A percentile compares a stretch with the other conserved stretches of the same genome.
These are phyloP conservation scores for Huntiella abstrusa DNA, from an alignment of 2,329 filamentous ascomycete genomes.

Conservation along the genomic window DNA sequence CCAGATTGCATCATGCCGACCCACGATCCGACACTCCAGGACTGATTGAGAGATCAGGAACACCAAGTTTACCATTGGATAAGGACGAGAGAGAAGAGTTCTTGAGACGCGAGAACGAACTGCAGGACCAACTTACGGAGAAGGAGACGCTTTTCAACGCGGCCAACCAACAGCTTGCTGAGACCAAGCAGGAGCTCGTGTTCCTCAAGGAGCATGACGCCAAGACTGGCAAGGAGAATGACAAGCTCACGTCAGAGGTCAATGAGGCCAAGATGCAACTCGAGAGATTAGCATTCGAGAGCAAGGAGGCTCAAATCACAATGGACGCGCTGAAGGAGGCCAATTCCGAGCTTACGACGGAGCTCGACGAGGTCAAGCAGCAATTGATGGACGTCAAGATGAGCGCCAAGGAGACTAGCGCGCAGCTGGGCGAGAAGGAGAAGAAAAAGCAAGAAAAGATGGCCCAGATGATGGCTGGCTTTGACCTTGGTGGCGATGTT, in stretches of 20 bases:
- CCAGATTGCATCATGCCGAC: conserved; percentile 27
- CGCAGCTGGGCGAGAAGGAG: conserved; percentile 88
- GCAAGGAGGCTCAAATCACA: conserved; percentile 89
- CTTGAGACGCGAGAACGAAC: conserved; percentile 79
- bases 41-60: conserved; percentile 65
- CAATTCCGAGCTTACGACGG: conserved; percentile 75
- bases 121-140: conserved; percentile 91
- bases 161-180: conserved; percentile 61
- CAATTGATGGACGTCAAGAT: conserved; percentile 91
- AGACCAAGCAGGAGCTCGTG: conserved; percentile 69
- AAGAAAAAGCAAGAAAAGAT: conserved; percentile 98
- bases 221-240: conserved; percentile 75
- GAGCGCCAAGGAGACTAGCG: conserved; percentile 83
- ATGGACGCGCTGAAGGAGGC: conserved; percentile 97
- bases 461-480: conserved; percentile 99
- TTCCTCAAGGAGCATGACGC: conserved; percentile 73
- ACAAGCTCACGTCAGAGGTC: conserved; percentile 64
- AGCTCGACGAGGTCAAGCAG: conserved; percentile 90
- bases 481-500: conserved; percentile 79
- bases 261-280: conserved; percentile 95
- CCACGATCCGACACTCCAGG: conserved; percentile 42
- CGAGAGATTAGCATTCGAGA: conserved; percentile 86
- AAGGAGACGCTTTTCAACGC: conserved; percentile 66
- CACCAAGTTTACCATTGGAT: conserved; percentile 72
- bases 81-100: conserved; percentile 98